phyloP scores from a whole-genome alignment of 225 moss, liverwort and hornwort genomes.

The Climacium dendroides region DNA sequence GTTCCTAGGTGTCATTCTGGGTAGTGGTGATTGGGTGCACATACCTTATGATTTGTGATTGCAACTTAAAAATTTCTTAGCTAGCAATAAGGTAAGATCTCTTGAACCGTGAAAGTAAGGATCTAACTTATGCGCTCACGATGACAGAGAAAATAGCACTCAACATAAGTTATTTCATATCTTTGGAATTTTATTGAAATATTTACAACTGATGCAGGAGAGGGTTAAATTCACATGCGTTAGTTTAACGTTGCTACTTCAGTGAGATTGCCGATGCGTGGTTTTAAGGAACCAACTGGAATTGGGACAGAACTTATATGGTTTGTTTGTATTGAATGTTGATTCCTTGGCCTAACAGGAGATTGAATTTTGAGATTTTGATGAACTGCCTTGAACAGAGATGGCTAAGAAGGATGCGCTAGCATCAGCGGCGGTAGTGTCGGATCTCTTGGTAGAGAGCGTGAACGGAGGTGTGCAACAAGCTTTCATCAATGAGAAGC shows the following conservation, averaged over 20 bases:
- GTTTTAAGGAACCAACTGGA: neutral
- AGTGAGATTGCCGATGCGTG: neutral
- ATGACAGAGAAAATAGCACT: neutral
- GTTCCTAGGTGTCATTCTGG: neutral
- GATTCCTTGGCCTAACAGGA: neutral
- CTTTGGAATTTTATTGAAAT: neutral
- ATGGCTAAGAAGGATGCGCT: conserved; percentile 59
- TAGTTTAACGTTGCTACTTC: neutral
- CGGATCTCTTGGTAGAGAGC: conserved; percentile 58
- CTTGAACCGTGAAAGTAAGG: neutral
- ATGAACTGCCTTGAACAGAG: conserved; percentile 23
- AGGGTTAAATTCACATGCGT: neutral
- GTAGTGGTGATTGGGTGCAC: neutral
- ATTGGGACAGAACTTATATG: neutral
- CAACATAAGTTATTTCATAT: neutral
- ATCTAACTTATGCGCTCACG: neutral
- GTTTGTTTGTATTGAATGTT: neutral
- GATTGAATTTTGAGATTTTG: neutral
- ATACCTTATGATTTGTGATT: neutral
- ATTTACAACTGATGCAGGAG: neutral
- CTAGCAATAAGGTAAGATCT: neutral
- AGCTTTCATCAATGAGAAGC: conserved; percentile 70
- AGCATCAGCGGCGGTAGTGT: conserved; percentile 39
- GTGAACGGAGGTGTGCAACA: conserved; percentile 88
- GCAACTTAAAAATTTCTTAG: neutral